These are phyloP conservation scores for Cystofilobasidium bisporidii DNA, from an alignment of 768 basidiomycete species.

Conservation along the genomic window DNA sequence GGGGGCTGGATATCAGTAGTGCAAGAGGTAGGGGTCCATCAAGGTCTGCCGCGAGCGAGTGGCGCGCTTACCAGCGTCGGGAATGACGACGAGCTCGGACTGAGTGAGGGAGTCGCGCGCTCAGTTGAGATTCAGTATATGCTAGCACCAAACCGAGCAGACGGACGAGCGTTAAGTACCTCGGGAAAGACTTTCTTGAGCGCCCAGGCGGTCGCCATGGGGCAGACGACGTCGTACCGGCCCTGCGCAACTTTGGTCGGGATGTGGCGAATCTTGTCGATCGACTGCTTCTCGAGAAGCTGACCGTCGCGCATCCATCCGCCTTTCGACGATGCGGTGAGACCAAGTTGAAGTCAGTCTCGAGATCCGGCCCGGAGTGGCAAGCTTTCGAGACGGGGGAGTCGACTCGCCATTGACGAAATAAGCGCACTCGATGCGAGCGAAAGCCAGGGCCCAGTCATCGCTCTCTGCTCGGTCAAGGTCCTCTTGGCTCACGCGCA, in stretches of 20 bases:
- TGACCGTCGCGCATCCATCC: slow-evolving; percentile 81
- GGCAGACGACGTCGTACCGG: slow-evolving; percentile 50
- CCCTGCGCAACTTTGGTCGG: slow-evolving; percentile 51
- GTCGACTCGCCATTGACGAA: slow-evolving; percentile 55
- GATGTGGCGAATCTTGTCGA: slow-evolving; percentile 67
- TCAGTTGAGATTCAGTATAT: neutral
- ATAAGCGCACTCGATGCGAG: slow-evolving; percentile 58
- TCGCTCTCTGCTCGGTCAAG: slow-evolving; percentile 62
- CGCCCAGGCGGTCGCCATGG: slow-evolving; percentile 48
- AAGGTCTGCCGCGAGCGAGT: too few species aligned
- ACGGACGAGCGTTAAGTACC: slow-evolving; percentile 26
- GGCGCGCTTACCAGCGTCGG: neutral
- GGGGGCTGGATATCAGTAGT: too few species aligned
- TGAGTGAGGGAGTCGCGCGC: neutral
- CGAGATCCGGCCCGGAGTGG: too few species aligned
- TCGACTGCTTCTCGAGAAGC: slow-evolving; percentile 67
- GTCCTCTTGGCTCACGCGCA: slow-evolving; percentile 59
- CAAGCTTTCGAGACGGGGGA: too few species aligned
- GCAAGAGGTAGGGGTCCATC: too few species aligned
- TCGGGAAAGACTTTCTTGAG: slow-evolving; percentile 79
- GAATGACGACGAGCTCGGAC: slow-evolving; percentile 55
- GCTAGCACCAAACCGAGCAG: too few species aligned
- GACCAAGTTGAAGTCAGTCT: neutral
- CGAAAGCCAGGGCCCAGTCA: slow-evolving; percentile 53
- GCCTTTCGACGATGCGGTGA: slow-evolving; percentile 42